These are phyloP conservation scores for Neopestalotiopsis sp. DNA, from an alignment of 2,329 filamentous ascomycete species.

Conservation along the genomic window DNA sequence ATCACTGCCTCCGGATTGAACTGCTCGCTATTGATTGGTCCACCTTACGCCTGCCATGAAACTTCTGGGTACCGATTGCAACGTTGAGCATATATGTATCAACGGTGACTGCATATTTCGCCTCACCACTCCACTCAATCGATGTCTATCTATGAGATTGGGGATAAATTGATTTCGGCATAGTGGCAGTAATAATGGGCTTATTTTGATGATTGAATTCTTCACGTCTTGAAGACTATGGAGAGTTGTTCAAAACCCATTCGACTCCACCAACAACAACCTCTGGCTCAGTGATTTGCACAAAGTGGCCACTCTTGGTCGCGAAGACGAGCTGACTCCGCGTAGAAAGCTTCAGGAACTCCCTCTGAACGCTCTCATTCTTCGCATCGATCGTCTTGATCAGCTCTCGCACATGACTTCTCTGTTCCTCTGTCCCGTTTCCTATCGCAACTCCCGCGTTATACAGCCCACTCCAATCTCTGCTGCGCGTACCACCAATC, in stretches of 20 bases:
- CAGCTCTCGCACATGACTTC: neutral
- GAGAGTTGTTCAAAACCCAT: slow-evolving; percentile 31
- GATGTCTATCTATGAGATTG: no score
- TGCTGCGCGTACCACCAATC: slow-evolving; percentile 28
- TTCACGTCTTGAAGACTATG: slow-evolving; percentile 9
- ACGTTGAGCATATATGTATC: no score
- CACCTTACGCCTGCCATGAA: no score
- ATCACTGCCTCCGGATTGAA: no score
- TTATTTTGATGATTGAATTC: no score
- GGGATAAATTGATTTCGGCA: no score
- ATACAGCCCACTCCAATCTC: slow-evolving; percentile 37
- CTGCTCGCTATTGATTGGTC: no score
- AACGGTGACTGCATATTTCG: neutral
- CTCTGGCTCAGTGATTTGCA: slow-evolving; percentile 41
- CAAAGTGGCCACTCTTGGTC: slow-evolving; percentile 38
- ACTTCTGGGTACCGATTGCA: no score
- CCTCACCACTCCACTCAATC: no score
- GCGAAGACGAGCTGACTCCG: slow-evolving; percentile 34
- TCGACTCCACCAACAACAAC: slow-evolving; percentile 38
- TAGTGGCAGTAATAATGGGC: no score
- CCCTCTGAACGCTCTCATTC: slow-evolving; percentile 20
- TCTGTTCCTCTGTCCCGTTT: slow-evolving; percentile 33
- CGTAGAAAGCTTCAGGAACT: slow-evolving; percentile 32
- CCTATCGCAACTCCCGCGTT: slow-evolving; percentile 35
- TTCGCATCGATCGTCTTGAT: neutral